Evolutionary conservation across 169 alveolate genomes (phyloP), one percentile per base, ranked within the genome.

Genomic region (Cryptosporidium sp.): DNA sequence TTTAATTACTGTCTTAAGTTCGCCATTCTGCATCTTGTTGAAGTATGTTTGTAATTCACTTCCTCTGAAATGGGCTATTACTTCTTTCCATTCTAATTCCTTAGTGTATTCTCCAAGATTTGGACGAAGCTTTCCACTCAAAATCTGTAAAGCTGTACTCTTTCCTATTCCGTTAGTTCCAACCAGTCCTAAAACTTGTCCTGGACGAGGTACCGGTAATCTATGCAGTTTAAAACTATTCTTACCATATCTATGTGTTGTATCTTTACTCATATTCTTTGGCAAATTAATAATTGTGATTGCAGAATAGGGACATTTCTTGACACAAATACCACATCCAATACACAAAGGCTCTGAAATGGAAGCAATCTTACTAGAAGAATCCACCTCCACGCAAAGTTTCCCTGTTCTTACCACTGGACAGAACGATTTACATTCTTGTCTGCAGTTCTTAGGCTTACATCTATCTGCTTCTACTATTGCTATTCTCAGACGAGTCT

Each of bases 261-360:
- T 93, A 62, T 96, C 97, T 12, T 85, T 94, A 70, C 96, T 96
- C 80, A 99, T 92, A 86, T 98, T 98, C 92, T 97, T 97, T n/a
- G 99, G 99, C 70, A 99, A 85, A 86, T 99, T 99, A 73, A 99
- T 99, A 86, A 99, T 98, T 41, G 96, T 95, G 69, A 99, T 99
- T 12, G 99, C 99, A 50, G 97, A 97, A 86, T 97, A 98, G 7
- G 99, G 99, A 92, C 99, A 99, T 92, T 97, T 98, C 95, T 99
- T 99, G 55, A 98, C 99, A 91, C 99, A 99, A 69, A 98, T 96
- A 85, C 99, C 99, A 84, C 99, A 99, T 16, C 99, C 99, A 71
- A 99, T 98, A 93, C 99, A 99, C 10, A 99, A 94, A 9, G 97
- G 93, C 93, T 98, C 99, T 48, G 99, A 97, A 45, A 98, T 98